Percentiles rank a stretch among this genome's conserved stretches.
phyloP scores from a whole-genome alignment of 1,284 basidiomycete genomes.

The Xerocomus minutiporus region DNA sequence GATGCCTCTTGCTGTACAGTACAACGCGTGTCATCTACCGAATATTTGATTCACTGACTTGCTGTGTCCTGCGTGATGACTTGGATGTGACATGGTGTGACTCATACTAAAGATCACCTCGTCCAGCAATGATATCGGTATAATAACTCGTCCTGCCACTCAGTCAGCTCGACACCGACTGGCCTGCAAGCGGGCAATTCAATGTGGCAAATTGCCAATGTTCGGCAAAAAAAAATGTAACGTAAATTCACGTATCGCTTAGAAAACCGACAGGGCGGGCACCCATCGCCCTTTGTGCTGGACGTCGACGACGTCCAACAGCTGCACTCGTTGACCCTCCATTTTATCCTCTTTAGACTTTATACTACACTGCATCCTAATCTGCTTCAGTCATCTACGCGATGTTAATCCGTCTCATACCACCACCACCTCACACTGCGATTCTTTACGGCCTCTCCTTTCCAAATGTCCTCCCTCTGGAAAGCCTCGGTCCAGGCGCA shows the following conservation, averaged over 20 bases:
- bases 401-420: constrained; percentile 71
- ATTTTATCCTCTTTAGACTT: constrained; percentile 13
- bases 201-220: constrained; percentile 1
- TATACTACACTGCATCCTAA: constrained; percentile 30
- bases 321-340: constrained; percentile 4
- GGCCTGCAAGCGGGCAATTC: not conserved
- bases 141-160: no score
- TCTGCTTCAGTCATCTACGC: constrained; percentile 11
- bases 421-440: constrained; percentile 50
- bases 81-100: not conserved
- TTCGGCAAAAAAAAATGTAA: constrained; percentile 19
- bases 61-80: no score
- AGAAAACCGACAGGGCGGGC: constrained; percentile 28
- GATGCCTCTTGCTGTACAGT: constrained; percentile 20
- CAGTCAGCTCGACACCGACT: no score
- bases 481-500: constrained; percentile 37
- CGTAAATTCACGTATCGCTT: constrained; percentile 31
- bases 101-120: not conserved
- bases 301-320: constrained; percentile 29
- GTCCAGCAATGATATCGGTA: not conserved
- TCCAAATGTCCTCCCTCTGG: constrained; percentile 46
- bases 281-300: constrained; percentile 19
- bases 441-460: constrained; percentile 71
- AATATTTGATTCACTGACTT: constrained; percentile 4
- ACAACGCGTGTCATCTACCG: constrained; percentile 13